Conservation (phyloP, 1,139 yeast genomes). For the Pichia sp. region DNA sequence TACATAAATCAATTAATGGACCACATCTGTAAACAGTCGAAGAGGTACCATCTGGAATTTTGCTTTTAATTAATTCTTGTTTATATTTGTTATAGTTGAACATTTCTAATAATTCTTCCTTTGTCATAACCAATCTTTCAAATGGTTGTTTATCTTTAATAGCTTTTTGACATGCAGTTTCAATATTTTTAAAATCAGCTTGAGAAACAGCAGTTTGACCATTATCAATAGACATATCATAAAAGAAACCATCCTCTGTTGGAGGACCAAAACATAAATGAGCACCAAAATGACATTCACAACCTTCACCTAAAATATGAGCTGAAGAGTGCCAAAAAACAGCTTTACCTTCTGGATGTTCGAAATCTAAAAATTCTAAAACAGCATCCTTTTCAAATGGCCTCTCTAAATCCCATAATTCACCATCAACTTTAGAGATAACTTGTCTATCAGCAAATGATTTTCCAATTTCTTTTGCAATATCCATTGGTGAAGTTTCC, state of each 20-base stretch:
- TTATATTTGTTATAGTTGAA: conserved; percentile 94
- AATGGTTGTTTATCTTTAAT: conserved; percentile 95
- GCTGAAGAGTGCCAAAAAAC: conserved; percentile 99
- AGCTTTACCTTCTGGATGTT: conserved; percentile 80
- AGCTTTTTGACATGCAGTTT: conserved; percentile 82
- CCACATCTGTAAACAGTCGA: conserved; percentile 98
- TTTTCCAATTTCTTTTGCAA: conserved; percentile 80
- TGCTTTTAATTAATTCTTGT: conserved; percentile 76
- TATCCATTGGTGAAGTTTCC: conserved; percentile 86
- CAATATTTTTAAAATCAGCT: conserved; percentile 77
- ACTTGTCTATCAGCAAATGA: conserved; percentile 85
- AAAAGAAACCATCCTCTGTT: conserved; percentile 95
- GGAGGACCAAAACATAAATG: conserved; percentile 95
- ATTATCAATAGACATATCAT: conserved; percentile 84
- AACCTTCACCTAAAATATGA: conserved; percentile 95
- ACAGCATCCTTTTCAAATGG: conserved; percentile 73
- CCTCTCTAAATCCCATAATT: conserved; percentile 92
- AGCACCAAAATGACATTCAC: conserved; percentile 94
- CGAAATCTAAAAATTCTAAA: conserved; percentile 76
- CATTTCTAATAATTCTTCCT: conserved; percentile 88
- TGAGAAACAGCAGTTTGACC: conserved; percentile 75
- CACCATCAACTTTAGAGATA: conserved; percentile 84
- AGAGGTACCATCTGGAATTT: conserved; percentile 93
- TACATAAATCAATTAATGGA: conserved; percentile 91
- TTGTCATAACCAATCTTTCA: conserved; percentile 86